phyloP scores from a whole-genome alignment of 2,329 filamentous ascomycete species.

The Cercospora zeae-maydis region DNA sequence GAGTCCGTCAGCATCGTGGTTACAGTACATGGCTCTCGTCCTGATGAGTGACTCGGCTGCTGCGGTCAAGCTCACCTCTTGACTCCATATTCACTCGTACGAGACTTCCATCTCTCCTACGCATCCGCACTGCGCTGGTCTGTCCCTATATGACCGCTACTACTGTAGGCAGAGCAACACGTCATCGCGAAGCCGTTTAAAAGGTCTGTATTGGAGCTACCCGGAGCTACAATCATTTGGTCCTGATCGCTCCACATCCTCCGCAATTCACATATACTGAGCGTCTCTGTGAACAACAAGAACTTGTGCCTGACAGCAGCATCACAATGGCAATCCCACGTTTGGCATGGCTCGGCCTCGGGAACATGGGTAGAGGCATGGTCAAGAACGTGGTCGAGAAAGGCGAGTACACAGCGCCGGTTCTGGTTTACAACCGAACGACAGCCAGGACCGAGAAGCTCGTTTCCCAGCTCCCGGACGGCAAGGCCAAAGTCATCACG shows the following conservation, averaged over 20 bases:
- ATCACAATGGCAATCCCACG: conserved; percentile 14
- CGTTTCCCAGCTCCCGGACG: conserved; percentile 55
- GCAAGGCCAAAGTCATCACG: conserved; percentile 61
- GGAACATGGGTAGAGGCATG: conserved; percentile 87
- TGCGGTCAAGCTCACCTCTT: neutral
- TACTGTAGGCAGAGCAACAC: conserved; percentile 9
- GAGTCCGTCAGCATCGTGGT: neutral
- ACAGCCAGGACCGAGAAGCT: conserved; percentile 62
- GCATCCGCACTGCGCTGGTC: neutral
- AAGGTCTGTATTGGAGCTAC: neutral
- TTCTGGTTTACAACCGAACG: conserved; percentile 80
- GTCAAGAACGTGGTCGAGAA: conserved; percentile 78
- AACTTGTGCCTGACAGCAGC: neutral
- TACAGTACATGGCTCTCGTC: neutral
- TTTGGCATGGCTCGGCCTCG: conserved; percentile 77
- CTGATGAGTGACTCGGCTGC: neutral
- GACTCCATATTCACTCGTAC: neutral
- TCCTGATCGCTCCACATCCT: neutral
- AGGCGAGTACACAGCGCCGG: conserved; percentile 64
- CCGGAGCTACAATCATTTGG: neutral
- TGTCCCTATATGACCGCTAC: neutral
- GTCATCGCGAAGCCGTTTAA: conserved; percentile 4
- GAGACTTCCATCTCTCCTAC: neutral
- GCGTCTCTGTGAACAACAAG: neutral
- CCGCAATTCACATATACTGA: neutral